Conservation (phyloP, 305 asterid genomes). For the Fraxinus sp. region DNA sequence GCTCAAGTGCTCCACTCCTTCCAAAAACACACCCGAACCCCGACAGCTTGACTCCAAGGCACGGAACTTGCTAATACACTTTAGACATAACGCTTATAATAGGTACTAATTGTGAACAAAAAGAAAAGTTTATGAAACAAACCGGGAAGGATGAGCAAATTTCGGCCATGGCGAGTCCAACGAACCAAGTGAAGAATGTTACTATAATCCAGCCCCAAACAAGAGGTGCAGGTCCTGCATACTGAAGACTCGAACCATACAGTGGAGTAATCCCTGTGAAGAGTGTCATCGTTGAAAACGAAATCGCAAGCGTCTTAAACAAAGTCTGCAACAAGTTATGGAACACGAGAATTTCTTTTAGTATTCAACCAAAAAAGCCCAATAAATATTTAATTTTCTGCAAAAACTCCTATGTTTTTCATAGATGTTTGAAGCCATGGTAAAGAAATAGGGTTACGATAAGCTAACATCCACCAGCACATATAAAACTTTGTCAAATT, state of each 20-base stretch:
- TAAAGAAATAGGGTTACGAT: not conserved
- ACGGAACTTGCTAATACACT: not conserved
- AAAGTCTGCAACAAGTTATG: slow-evolving; percentile 28
- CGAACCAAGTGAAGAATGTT: slow-evolving; percentile 45
- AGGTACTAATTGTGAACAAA: not conserved
- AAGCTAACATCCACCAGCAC: not conserved
- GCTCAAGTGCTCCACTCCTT: not conserved
- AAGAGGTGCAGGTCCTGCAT: slow-evolving; percentile 42
- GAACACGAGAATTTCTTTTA: not conserved
- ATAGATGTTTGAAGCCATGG: not conserved
- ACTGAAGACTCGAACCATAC: slow-evolving; percentile 36
- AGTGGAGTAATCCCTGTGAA: slow-evolving; percentile 49
- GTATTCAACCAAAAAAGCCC: not conserved
- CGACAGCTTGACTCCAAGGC: not conserved
- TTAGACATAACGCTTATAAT: not conserved
- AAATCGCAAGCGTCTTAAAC: slow-evolving; percentile 43
- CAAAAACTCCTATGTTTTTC: not conserved
- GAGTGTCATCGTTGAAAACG: slow-evolving; percentile 43
- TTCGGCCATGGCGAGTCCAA: slow-evolving; percentile 51
- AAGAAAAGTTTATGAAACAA: not conserved
- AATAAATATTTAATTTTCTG: not conserved
- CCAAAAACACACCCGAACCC: not conserved
- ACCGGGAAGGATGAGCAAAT: slow-evolving; percentile 57
- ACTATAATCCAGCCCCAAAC: slow-evolving; percentile 52
- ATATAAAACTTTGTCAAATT: not conserved